These are phyloP conservation scores for Ichthyophthirius multifiliis DNA, from an alignment of 169 alveolate species.

Conservation along the genomic window DNA sequence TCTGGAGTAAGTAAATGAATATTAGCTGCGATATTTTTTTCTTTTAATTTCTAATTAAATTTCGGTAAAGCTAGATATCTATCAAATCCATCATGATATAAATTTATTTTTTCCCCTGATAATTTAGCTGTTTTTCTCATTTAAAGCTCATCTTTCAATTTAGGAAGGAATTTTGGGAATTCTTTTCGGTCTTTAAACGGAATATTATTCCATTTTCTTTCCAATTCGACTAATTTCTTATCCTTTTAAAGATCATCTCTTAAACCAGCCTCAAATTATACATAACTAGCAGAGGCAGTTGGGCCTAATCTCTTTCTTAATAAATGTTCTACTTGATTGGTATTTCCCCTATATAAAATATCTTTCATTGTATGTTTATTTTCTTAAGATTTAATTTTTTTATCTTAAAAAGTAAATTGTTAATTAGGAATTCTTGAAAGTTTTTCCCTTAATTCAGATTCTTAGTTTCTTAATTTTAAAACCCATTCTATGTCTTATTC, in stretches of 20 bases:
- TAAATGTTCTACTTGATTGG: constrained; percentile 20
- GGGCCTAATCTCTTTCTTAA: constrained; percentile 32
- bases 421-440: constrained; percentile 27
- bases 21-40: background rate
- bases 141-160: background rate
- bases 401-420: constrained; percentile 22
- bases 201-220: constrained; percentile 36
- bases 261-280: constrained; percentile 38
- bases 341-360: constrained; percentile 13
- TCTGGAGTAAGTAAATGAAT: constrained; percentile 13
- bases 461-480: constrained; percentile 25
- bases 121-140: background rate
- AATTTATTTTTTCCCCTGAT: background rate
- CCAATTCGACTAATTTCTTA: background rate
- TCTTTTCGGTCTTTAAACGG: constrained; percentile 24
- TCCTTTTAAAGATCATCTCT: constrained; percentile 2
- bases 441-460: constrained; percentile 17
- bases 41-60: background rate
- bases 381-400: constrained; percentile 15
- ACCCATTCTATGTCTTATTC: constrained; percentile 48
- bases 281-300: constrained; percentile 10
- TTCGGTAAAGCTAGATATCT: constrained; percentile 7
- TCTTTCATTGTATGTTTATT: constrained; percentile 15
- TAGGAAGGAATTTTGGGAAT: constrained; percentile 32
- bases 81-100: constrained; percentile 1